Conservation (phyloP, 2,329 filamentous ascomycete genomes). For the Fusarium equiseti region DNA sequence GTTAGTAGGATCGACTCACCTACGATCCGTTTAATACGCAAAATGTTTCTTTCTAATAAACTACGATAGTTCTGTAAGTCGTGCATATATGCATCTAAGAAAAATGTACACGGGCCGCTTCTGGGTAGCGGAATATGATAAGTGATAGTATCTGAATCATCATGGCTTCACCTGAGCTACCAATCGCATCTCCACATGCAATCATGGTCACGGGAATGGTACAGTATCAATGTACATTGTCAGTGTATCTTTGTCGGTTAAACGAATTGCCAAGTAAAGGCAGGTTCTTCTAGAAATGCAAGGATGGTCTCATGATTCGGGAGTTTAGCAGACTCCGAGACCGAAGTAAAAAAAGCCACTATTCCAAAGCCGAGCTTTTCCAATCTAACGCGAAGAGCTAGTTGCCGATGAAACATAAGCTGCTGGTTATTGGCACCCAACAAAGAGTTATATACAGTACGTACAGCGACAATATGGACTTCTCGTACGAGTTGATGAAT, state of each 20-base stretch:
- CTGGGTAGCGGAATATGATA: constrained; percentile 20
- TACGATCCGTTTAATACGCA: neutral
- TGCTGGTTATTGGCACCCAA: too few relatives aligned
- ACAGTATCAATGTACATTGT: neutral
- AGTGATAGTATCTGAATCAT: constrained; percentile 22
- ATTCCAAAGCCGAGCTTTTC: neutral
- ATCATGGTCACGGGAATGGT: constrained; percentile 21
- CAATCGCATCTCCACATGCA: constrained; percentile 16
- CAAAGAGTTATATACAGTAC: neutral
- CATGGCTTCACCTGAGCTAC: constrained; percentile 9
- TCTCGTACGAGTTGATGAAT: neutral
- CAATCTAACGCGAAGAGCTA: neutral
- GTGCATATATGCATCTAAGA: constrained; percentile 1
- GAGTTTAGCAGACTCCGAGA: constrained; percentile 2
- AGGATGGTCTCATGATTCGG: constrained; percentile 13
- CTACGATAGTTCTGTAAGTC: neutral
- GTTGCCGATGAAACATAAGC: neutral
- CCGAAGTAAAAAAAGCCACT: neutral
- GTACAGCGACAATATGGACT: too few relatives aligned
- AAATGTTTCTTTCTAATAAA: neutral
- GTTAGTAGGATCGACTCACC: neutral
- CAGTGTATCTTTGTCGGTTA: neutral
- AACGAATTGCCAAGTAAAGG: neutral
- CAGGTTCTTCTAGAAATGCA: neutral
- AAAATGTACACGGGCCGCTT: neutral